Conservation (phyloP, 148 eudicot genomes). For the Rhododendron ovatum region DNA sequence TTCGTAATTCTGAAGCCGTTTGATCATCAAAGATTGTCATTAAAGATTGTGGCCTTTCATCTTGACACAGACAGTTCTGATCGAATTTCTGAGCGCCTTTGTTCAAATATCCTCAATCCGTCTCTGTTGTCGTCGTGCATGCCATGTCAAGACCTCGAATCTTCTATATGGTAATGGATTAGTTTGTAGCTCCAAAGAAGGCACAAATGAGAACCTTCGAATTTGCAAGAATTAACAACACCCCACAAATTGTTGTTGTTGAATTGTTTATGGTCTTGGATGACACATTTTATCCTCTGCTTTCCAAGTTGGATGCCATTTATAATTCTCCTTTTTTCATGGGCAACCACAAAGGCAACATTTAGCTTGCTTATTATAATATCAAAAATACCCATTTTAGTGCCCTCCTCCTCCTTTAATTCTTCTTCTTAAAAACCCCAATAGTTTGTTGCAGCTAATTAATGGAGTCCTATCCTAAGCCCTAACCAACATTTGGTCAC, state of each 20-base stretch:
- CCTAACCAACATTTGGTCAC: no score
- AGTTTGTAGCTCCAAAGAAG: not conserved
- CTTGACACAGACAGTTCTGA: no score
- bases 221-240: not conserved
- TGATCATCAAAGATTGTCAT: not conserved
- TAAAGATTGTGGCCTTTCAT: no score
- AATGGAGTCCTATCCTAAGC: not conserved
- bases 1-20: not conserved
- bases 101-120: not conserved
- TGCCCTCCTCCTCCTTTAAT: no score
- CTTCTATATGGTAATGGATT: not conserved
- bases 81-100: no score
- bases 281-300: not conserved
- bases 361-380: not conserved
- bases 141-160: not conserved
- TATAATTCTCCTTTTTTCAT: not conserved
- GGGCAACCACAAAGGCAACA: not conserved
- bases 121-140: not conserved
- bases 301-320: constrained; percentile 8
- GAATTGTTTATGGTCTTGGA: not conserved
- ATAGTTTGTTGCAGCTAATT: not conserved
- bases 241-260: not conserved
- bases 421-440: no score
- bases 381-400: not conserved
- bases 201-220: not conserved